Conservation (phyloP, 2,329 filamentous ascomycete genomes). For the Xylariaceae sp. region DNA sequence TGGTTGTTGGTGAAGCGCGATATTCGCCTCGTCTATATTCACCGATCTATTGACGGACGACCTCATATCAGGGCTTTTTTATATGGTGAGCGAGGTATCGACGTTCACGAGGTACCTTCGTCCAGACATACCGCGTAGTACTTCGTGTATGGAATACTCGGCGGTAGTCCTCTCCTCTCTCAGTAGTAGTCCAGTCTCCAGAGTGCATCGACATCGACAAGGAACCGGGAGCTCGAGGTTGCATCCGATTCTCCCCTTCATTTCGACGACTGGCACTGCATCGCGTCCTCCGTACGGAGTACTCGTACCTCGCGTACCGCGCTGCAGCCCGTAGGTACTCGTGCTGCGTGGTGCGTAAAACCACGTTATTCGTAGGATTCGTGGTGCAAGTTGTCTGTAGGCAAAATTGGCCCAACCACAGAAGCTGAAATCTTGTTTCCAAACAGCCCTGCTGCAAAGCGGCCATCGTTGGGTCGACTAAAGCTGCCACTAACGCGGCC, state of each 20-base stretch:
- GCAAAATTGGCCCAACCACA: constrained; percentile 16
- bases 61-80: no score
- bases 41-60: no score
- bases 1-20: no score
- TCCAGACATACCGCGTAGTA: no score
- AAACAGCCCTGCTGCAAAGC: constrained; percentile 7
- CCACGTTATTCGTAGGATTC: not conserved
- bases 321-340: not conserved
- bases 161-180: no score
- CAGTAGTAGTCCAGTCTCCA: no score
- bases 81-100: no score
- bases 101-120: no score
- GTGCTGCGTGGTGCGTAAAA: not conserved
- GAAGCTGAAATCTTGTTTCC: constrained; percentile 17
- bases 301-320: no score
- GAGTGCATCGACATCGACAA: not conserved
- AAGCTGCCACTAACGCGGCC: constrained; percentile 6
- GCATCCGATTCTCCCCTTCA: not conserved
- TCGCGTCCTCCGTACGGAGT: not conserved
- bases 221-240: not conserved
- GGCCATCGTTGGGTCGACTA: constrained; percentile 6
- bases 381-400: constrained; percentile 4
- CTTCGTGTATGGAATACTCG: no score
- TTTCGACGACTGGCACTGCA: not conserved
- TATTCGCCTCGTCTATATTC: no score